A percentile compares a stretch with the other conserved stretches of the same genome.
phyloP scores from a whole-genome alignment of 2,329 filamentous ascomycete species.

The Cordyceps pruinosa region DNA sequence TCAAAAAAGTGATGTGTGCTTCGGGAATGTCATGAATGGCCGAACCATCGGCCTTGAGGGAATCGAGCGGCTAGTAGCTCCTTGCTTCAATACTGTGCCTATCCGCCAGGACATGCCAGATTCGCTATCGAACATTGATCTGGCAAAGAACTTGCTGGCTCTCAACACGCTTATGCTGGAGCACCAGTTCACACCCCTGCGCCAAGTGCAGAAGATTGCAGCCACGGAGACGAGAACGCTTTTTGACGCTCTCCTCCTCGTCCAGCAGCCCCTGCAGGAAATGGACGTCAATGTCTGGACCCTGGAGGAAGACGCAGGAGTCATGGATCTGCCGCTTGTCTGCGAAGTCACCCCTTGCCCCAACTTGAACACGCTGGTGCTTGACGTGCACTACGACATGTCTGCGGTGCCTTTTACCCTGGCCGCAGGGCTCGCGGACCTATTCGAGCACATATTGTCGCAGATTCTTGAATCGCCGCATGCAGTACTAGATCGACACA shows the following conservation, averaged over 20 bases:
- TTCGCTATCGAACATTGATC: conserved; percentile 43
- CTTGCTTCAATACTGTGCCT: conserved; percentile 87
- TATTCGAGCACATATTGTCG: conserved; percentile 26
- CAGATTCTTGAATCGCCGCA: conserved; percentile 23
- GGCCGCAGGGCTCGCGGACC: conserved; percentile 22
- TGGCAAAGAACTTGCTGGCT: conserved; percentile 54
- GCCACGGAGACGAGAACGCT: conserved; percentile 41
- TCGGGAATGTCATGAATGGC: conserved; percentile 80
- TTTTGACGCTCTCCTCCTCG: conserved; percentile 74
- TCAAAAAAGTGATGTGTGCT: conserved; percentile 62
- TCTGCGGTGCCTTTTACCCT: conserved; percentile 27
- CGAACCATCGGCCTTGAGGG: conserved; percentile 59
- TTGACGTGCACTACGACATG: conserved; percentile 58
- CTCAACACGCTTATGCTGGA: conserved; percentile 55
- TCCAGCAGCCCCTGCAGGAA: conserved; percentile 59
- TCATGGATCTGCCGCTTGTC: conserved; percentile 71
- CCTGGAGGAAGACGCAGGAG: conserved; percentile 48
- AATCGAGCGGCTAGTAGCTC: conserved; percentile 69
- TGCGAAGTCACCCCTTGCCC: conserved; percentile 62
- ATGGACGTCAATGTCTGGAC: conserved; percentile 52
- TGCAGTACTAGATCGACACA: conserved; percentile 14
- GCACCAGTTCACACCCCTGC: conserved; percentile 69
- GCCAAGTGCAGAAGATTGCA: conserved; percentile 55
- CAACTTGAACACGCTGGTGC: conserved; percentile 42
- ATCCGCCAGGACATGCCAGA: conserved; percentile 50